Evolutionary conservation across 306 rosid genomes (phyloP), one percentile per base, ranked within the genome.

Genomic region (Abrus pulchellus): DNA sequence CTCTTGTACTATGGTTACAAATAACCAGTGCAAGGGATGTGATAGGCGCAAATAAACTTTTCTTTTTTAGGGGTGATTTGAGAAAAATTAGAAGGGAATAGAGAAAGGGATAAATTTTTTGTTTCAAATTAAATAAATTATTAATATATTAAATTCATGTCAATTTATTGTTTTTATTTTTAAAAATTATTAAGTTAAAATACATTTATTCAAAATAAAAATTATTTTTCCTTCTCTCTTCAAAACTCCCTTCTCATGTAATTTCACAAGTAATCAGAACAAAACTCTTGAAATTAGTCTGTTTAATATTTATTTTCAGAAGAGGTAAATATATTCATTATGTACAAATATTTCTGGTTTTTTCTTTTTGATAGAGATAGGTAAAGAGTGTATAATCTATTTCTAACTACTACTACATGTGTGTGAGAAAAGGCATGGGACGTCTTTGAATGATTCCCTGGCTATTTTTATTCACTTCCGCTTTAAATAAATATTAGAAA

Each of bases 301-400:
- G 52, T 38, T 53, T 12, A 57, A 53, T 20, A 7, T 27, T 59
- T 47, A 79, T 38, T 59, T 79, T 69, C 57, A 68, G 5, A 32
- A 30, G 48, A 60, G 70, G n/a, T 9, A 61, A 61, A 60, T 45
- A 32, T 12, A 47, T 61, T 65, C 32, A 65, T 14, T 1, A 41
- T 29, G n/a, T 20, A 27, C 61, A 45, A 45, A 32, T 11, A 47
- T 14, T 32, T 45, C 7, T 30, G 8, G 11, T 10, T 7, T 60
- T 60, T 30, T 14, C 9, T 4, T 63, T 38, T 63, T 6, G 45
- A 45, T 60, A 33, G 27, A 27, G 43, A 60, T 11, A 10, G 40
- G 32, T 43, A 5, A 55, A 73, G 12, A 55, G 28, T 40, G 11
- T 73, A 34, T 20, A 55, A 54, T 30, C 10, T 61, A 61, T 61